phyloP scores from a whole-genome alignment of 1,139 yeast species.

The Kurtzmaniella quercitrusa region DNA sequence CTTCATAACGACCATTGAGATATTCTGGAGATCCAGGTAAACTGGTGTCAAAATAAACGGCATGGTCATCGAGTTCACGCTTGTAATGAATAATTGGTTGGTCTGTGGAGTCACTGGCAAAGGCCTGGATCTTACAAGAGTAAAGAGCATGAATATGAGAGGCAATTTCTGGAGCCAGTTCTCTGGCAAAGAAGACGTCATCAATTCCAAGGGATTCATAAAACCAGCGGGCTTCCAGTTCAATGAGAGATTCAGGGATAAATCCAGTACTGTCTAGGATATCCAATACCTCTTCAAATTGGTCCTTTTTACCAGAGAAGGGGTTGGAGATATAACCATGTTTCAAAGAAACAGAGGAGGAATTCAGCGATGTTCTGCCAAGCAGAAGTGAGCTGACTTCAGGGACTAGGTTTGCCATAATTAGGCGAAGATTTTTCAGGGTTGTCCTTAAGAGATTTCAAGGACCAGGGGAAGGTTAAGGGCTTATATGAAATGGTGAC shows the following conservation, averaged over 20 bases:
- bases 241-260: conserved; percentile 83
- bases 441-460: neutral
- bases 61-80: conserved; percentile 79
- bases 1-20: conserved; percentile 47
- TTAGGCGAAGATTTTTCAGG: neutral
- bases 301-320: conserved; percentile 78
- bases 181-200: conserved; percentile 87
- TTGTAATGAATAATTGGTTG: conserved; percentile 65
- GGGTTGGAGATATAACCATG: conserved; percentile 72
- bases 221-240: conserved; percentile 86
- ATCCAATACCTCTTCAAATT: conserved; percentile 78
- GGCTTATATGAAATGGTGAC: neutral
- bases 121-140: conserved; percentile 91
- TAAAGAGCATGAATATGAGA: conserved; percentile 82
- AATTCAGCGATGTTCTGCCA: conserved; percentile 23
- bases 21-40: conserved; percentile 32
- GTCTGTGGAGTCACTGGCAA: conserved; percentile 37
- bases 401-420: conserved; percentile 9
- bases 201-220: conserved; percentile 86
- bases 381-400: conserved; percentile 24
- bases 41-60: conserved; percentile 82
- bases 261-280: conserved; percentile 79
- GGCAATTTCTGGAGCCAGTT: conserved; percentile 74
- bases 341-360: conserved; percentile 32
- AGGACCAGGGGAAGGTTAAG: neutral